Percentiles rank a stretch among this genome's conserved stretches.
Evolutionary conservation across 805 yeast species (phyloP).

Genomic region (Teunomyces pallodes): DNA sequence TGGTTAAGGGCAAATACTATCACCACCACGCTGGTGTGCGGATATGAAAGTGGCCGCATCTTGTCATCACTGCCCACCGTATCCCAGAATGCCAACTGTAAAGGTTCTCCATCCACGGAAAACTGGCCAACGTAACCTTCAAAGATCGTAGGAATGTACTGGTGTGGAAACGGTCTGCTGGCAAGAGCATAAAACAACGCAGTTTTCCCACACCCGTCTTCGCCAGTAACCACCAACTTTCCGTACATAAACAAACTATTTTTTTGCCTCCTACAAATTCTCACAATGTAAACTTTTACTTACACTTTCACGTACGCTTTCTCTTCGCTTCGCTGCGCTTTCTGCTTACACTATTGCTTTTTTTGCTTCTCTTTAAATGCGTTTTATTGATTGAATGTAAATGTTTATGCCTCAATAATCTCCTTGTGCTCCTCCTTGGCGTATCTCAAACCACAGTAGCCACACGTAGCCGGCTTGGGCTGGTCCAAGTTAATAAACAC

Average conservation of each 20-base stretch:
- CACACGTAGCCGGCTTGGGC: constrained; percentile 70
- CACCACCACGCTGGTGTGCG: constrained; percentile 87
- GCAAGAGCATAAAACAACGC: not conserved
- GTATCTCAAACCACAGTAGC: constrained; percentile 75
- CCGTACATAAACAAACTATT: not conserved
- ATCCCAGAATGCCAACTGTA: constrained; percentile 88
- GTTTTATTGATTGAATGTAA: not conserved
- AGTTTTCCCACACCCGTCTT: not conserved
- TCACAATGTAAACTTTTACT: too few relatives aligned
- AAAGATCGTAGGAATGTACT: not conserved
- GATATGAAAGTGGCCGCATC: constrained; percentile 51
- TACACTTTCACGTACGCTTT: too few relatives aligned
- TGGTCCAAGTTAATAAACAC: constrained; percentile 77
- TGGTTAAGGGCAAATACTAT: constrained; percentile 89
- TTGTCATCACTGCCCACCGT: constrained; percentile 50
- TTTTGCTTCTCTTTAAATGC: not conserved
- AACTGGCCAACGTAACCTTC: not conserved
- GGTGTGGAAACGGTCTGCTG: not conserved
- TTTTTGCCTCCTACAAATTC: too few relatives aligned
- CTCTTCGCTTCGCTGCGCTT: too few relatives aligned
- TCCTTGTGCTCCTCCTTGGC: constrained; percentile 52
- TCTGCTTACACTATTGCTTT: not conserved
- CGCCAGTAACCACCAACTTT: not conserved
- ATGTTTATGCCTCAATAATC: constrained; percentile 27
- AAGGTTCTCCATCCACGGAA: not conserved